These are phyloP conservation scores for Piper longum DNA, from an alignment of 164 flowering plant genomes.

Conservation along the genomic window DNA sequence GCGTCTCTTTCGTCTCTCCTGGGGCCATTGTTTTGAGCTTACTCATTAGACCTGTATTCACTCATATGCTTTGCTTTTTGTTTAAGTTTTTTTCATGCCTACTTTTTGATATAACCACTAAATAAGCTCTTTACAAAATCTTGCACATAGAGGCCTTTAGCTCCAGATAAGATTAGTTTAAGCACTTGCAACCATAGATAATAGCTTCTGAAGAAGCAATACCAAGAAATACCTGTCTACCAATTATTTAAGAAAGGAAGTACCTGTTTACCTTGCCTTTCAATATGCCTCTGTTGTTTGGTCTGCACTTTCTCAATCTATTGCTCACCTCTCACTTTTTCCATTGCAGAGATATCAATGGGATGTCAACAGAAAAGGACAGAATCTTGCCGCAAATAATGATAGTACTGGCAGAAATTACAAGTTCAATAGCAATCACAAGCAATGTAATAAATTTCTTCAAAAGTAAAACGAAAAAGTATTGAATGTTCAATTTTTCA, in stretches of 20 bases:
- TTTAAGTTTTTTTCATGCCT: too few species aligned
- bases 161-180: too few species aligned
- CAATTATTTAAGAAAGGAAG: neutral
- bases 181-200: too few species aligned
- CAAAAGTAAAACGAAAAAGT: neutral
- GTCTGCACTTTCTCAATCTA: neutral
- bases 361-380: conserved; percentile 52
- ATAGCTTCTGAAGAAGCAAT: too few species aligned
- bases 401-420: conserved; percentile 47
- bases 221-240: neutral
- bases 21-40: conserved; percentile 60
- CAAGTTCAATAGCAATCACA: conserved; percentile 64
- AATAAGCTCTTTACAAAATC: too few species aligned
- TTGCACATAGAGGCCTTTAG: neutral
- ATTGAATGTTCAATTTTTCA: too few species aligned
- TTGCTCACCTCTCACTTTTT: neutral
- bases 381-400: conserved; percentile 41
- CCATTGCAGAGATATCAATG: conserved; percentile 53
- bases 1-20: conserved; percentile 75
- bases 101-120: too few species aligned
- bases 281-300: too few species aligned
- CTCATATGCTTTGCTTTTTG: neutral
- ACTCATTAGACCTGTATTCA: neutral
- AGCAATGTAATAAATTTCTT: conserved; percentile 27
- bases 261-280: too few species aligned